Evolutionary conservation across 257 asterid species (phyloP).

Genomic region (Lithospermum erythrorhizon): DNA sequence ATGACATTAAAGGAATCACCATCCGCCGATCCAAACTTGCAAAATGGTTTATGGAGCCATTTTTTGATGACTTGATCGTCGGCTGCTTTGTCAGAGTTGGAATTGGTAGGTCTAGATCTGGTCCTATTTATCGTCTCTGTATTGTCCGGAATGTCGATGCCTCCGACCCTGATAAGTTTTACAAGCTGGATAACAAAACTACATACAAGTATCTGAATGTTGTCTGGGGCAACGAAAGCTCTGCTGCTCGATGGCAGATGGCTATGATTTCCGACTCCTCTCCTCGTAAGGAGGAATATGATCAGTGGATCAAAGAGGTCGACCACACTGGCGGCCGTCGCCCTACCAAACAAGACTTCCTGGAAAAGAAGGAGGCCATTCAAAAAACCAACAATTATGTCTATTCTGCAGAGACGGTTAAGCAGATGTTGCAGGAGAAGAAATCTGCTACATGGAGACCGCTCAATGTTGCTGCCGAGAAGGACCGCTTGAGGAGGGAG

Average conservation of each 20-base stretch:
- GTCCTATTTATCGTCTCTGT: constrained; percentile 82
- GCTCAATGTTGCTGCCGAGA: constrained; percentile 82
- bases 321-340: constrained; percentile 76
- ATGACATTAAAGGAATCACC: constrained; percentile 78
- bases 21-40: constrained; percentile 82
- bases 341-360: constrained; percentile 74
- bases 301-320: constrained; percentile 91
- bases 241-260: constrained; percentile 99
- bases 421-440: constrained; percentile 92
- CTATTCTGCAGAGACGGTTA: constrained; percentile 88
- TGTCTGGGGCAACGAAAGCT: constrained; percentile 89
- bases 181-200: constrained; percentile 85
- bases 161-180: constrained; percentile 64
- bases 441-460: constrained; percentile 95
- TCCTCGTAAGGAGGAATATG: constrained; percentile 68
- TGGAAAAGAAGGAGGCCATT: constrained; percentile 75
- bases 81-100: constrained; percentile 97
- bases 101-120: constrained; percentile 72
- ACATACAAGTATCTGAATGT: constrained; percentile 72
- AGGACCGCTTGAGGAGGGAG: constrained; percentile 75
- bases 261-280: constrained; percentile 88
- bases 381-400: constrained; percentile 72
- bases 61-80: constrained; percentile 83
- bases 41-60: constrained; percentile 98
- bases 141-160: constrained; percentile 75